Conservation (phyloP, 352 stramenopile genomes). For the Poterioochromonas sp. region DNA sequence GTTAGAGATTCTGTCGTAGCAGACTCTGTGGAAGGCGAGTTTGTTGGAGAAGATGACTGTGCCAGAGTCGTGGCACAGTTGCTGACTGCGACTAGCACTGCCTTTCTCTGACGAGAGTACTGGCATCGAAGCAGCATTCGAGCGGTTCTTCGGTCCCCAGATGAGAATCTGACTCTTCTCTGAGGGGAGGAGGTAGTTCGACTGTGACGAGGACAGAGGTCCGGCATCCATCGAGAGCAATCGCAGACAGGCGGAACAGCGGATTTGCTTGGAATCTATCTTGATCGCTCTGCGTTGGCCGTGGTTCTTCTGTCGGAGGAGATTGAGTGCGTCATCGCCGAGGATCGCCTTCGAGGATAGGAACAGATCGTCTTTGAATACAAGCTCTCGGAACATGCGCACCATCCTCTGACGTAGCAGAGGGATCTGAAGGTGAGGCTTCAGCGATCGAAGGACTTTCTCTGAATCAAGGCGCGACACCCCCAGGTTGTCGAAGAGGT, state of each 20-base stretch:
- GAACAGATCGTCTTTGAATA: neutral
- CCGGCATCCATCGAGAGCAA: neutral
- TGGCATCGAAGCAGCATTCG: no score
- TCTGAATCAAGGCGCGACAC: neutral
- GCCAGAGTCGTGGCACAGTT: no score
- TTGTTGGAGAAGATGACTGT: neutral
- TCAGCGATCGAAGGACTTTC: neutral
- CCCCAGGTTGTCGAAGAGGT: neutral
- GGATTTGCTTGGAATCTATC: neutral
- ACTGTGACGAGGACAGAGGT: neutral
- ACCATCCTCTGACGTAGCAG: neutral
- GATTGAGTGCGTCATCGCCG: neutral
- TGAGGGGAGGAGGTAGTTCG: no score
- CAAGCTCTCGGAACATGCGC: neutral
- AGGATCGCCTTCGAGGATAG: neutral
- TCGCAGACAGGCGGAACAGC: neutral
- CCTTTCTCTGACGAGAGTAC: no score
- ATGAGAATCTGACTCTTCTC: no score
- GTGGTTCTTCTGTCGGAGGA: neutral
- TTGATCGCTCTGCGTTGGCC: constrained; percentile 9
- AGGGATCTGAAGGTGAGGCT: neutral
- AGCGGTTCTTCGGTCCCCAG: no score
- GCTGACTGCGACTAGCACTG: no score
- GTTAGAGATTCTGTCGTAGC: neutral
- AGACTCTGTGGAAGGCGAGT: neutral